A percentile compares a stretch with the other conserved stretches of the same genome.
phyloP scores from a whole-genome alignment of 2,329 filamentous ascomycete species.

The Hawksworthiomyces lignivorus region DNA sequence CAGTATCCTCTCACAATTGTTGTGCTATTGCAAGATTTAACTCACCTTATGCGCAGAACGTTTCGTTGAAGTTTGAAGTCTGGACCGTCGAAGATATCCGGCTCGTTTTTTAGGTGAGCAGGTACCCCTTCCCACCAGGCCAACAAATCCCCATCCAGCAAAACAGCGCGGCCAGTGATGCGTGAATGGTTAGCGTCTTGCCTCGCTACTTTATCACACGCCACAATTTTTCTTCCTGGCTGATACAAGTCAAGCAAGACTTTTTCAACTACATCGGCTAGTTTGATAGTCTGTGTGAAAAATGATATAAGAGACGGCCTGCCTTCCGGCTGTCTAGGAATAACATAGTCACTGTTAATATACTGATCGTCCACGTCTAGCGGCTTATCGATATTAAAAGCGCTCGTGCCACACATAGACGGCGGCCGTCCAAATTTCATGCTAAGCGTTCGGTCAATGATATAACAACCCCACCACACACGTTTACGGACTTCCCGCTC shows the following conservation, averaged over 20 bases:
- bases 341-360: slow-evolving; percentile 8
- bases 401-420: slow-evolving; percentile 1
- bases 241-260: slow-evolving; percentile 9
- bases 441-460: slow-evolving; percentile 9
- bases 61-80: slow-evolving; percentile 9
- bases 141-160: slow-evolving; percentile 7
- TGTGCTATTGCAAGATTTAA: too few relatives aligned
- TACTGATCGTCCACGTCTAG: slow-evolving; percentile 11
- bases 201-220: neutral
- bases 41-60: slow-evolving; percentile 6
- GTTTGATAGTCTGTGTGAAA: slow-evolving; percentile 9
- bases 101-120: slow-evolving; percentile 5
- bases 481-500: slow-evolving; percentile 8
- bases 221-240: neutral
- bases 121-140: slow-evolving; percentile 7
- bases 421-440: slow-evolving; percentile 11
- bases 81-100: slow-evolving; percentile 6
- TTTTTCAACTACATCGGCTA: slow-evolving; percentile 5
- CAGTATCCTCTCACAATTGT: too few relatives aligned
- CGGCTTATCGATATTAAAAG: slow-evolving; percentile 4
- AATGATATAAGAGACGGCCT: slow-evolving; percentile 8
- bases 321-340: slow-evolving; percentile 8
- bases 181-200: neutral
- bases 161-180: slow-evolving; percentile 6
- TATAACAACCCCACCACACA: slow-evolving; percentile 8